These are phyloP conservation scores for Logfia minima DNA, from an alignment of 129 eudicot genomes.

Conservation along the genomic window DNA sequence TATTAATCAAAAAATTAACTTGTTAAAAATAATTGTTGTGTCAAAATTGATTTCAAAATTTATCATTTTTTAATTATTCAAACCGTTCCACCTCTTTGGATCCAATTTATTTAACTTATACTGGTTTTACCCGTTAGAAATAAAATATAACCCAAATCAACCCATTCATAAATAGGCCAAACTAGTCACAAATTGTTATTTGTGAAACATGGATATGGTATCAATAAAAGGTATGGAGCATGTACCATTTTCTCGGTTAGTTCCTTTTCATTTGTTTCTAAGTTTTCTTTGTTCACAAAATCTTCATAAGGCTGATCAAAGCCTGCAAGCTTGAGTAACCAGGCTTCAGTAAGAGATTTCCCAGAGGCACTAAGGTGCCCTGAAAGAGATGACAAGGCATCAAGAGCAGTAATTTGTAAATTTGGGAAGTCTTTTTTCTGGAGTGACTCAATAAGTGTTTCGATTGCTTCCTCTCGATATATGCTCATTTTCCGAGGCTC, in stretches of 20 bases:
- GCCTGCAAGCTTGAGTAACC: constrained; percentile 79
- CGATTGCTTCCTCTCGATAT: constrained; percentile 88
- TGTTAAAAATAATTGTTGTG: background rate
- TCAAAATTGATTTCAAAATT: background rate
- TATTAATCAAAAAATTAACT: too few species aligned
- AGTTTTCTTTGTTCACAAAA: constrained; percentile 44
- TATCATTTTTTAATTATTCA: background rate
- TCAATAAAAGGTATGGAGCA: background rate
- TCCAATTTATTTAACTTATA: too few species aligned
- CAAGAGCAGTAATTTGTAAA: constrained; percentile 63
- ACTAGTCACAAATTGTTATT: background rate
- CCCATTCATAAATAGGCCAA: background rate
- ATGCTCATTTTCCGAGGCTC: constrained; percentile 87
- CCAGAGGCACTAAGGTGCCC: constrained; percentile 56
- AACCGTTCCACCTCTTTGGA: background rate
- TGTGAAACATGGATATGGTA: background rate
- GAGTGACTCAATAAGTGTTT: constrained; percentile 61
- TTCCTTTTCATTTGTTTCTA: constrained; percentile 31
- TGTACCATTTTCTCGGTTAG: constrained; percentile 45
- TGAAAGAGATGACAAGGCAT: constrained; percentile 58
- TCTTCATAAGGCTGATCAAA: constrained; percentile 57
- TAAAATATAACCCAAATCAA: background rate
- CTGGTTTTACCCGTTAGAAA: too few species aligned
- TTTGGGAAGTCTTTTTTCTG: constrained; percentile 66
- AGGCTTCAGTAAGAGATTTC: constrained; percentile 58